phyloP scores from a whole-genome alignment of 805 yeast species.

The Cyberlindnera xylosilytica region DNA sequence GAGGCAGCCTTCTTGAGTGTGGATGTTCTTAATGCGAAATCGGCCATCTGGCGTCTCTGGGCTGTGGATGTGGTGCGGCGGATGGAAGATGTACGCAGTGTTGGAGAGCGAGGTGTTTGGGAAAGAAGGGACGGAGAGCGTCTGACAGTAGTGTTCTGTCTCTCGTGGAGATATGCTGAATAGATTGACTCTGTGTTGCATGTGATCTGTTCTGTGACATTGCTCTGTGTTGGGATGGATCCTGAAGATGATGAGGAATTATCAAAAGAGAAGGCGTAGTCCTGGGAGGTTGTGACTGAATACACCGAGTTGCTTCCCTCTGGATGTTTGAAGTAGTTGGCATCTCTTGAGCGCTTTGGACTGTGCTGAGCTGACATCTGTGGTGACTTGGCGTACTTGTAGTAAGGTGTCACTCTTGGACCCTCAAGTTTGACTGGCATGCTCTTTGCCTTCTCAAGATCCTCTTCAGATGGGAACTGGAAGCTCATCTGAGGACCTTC shows the following conservation, averaged over 20 bases:
- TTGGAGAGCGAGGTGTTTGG: neutral
- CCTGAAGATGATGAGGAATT: constrained; percentile 3
- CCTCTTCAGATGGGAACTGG: constrained; percentile 35
- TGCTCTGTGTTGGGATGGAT: constrained; percentile 22
- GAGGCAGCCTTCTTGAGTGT: neutral
- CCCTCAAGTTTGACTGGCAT: constrained; percentile 8
- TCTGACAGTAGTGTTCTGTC: constrained; percentile 4
- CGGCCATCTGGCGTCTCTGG: constrained; percentile 12
- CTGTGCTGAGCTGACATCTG: constrained; percentile 1
- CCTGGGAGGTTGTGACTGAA: constrained; percentile 2
- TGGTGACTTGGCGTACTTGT: constrained; percentile 11
- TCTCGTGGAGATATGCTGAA: neutral
- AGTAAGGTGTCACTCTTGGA: constrained; percentile 20
- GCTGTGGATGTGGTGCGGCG: constrained; percentile 7
- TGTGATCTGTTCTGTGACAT: constrained; percentile 29
- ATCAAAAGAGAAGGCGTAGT: constrained; percentile 2
- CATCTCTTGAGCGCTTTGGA: constrained; percentile 3
- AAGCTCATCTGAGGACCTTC: constrained; percentile 38
- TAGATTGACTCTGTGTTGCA: constrained; percentile 5
- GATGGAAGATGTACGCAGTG: constrained; percentile 1
- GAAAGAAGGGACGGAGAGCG: neutral
- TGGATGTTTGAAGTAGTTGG: constrained; percentile 2
- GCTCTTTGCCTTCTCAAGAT: constrained; percentile 5
- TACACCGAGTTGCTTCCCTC: neutral
- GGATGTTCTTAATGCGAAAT: constrained; percentile 2